A percentile compares a stretch with the other conserved stretches of the same genome.
These are phyloP conservation scores for Saussurea involucrata DNA, from an alignment of 129 eudicot genomes.

Conservation along the genomic window DNA sequence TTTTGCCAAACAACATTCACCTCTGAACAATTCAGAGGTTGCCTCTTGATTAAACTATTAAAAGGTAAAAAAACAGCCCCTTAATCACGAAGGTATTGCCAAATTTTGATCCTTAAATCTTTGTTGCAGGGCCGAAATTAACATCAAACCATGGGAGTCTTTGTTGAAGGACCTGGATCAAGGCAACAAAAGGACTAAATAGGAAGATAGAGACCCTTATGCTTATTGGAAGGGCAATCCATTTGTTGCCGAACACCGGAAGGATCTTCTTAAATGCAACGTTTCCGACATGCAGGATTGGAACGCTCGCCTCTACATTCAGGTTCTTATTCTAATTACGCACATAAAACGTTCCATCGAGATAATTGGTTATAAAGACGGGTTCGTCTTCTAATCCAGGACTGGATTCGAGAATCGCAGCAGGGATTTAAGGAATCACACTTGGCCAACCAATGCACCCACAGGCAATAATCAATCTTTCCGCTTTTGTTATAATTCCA, in stretches of 20 bases:
- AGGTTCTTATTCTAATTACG: conserved; percentile 34
- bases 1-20: too few relatives aligned
- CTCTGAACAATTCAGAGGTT: too few relatives aligned
- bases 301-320: conserved; percentile 70
- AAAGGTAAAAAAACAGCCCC: neutral
- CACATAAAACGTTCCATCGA: neutral
- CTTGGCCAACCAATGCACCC: conserved; percentile 61
- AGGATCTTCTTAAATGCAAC: conserved; percentile 75
- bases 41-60: too few relatives aligned
- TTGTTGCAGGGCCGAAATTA: conserved; percentile 64
- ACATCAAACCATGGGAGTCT: conserved; percentile 79
- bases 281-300: conserved; percentile 70
- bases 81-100: neutral
- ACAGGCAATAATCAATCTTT: conserved; percentile 35
- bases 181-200: conserved; percentile 56
- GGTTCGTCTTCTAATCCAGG: conserved; percentile 30
- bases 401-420: conserved; percentile 55
- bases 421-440: conserved; percentile 66
- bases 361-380: neutral
- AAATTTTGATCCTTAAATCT: neutral
- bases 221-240: conserved; percentile 98
- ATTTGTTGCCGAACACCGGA: conserved; percentile 54
- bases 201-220: conserved; percentile 74
- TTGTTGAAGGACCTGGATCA: conserved; percentile 51
- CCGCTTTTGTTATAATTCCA: neutral